Conservation (phyloP, 352 stramenopile species). For the Phytophthora rubi region DNA sequence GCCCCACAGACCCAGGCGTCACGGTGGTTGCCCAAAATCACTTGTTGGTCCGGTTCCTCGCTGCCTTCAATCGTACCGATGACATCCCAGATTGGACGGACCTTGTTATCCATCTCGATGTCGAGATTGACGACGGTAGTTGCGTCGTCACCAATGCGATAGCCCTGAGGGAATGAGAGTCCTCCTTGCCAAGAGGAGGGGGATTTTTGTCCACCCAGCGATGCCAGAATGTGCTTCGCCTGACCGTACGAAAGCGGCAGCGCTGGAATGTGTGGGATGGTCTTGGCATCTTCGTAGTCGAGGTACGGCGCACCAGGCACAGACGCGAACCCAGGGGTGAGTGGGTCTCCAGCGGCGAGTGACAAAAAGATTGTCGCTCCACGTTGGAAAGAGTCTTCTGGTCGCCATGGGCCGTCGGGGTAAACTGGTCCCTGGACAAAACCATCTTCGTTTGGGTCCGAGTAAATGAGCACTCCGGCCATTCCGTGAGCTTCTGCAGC, state of each 20-base stretch:
- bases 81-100: conserved; percentile 87
- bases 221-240: conserved; percentile 65
- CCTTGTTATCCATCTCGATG: conserved; percentile 74
- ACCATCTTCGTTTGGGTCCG: conserved; percentile 75
- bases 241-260: conserved; percentile 72
- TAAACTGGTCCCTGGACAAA: conserved; percentile 62
- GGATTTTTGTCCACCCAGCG: conserved; percentile 58
- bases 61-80: conserved; percentile 77
- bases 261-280: conserved; percentile 48
- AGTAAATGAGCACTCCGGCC: conserved; percentile 71
- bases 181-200: conserved; percentile 61
- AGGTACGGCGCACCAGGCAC: conserved; percentile 46
- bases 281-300: conserved; percentile 47
- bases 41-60: conserved; percentile 54
- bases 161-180: conserved; percentile 51
- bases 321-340: conserved; percentile 42
- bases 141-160: conserved; percentile 72
- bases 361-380: conserved; percentile 70
- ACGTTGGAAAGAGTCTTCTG: conserved; percentile 61
- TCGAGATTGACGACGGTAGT: conserved; percentile 59
- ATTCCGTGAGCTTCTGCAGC: conserved; percentile 66
- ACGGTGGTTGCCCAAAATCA: conserved; percentile 88
- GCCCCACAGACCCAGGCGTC: conserved; percentile 92
- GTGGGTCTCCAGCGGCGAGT: conserved; percentile 67
- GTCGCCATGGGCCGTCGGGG: conserved; percentile 67